phyloP scores from a whole-genome alignment of 495 filamentous ascomycete species.

The Terfezia claveryi region DNA sequence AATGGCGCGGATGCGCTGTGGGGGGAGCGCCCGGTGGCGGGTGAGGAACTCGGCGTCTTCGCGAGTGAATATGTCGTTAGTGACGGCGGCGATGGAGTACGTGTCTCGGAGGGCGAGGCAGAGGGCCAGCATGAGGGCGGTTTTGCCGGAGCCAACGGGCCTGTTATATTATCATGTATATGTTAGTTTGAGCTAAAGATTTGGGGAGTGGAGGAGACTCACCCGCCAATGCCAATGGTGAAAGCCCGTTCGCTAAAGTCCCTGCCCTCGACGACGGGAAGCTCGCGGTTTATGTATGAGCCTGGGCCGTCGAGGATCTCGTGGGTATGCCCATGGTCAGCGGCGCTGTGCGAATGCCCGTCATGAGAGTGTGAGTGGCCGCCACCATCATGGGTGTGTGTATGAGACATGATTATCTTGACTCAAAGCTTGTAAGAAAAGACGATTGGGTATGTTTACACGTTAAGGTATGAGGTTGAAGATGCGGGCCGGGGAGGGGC shows the following conservation, averaged over 20 bases:
- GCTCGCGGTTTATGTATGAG: constrained; percentile 72
- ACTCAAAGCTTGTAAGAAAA: too few species aligned
- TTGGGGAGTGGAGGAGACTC: constrained; percentile 19
- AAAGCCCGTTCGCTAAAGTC: constrained; percentile 83
- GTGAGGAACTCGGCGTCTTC: constrained; percentile 97
- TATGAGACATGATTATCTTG: constrained; percentile 5
- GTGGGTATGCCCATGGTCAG: constrained; percentile 75
- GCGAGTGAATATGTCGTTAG: constrained; percentile 97
- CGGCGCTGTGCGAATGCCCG: constrained; percentile 36
- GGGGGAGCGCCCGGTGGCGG: constrained; percentile 57
- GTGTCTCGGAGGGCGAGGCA: constrained; percentile 53
- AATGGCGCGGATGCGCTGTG: constrained; percentile 72
- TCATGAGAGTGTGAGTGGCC: constrained; percentile 36
- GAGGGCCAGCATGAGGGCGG: constrained; percentile 80
- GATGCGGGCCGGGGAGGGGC: too few species aligned
- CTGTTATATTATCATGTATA: constrained; percentile 24
- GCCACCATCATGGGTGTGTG: constrained; percentile 17
- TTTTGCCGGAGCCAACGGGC: constrained; percentile 93
- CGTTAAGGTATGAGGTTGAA: too few species aligned
- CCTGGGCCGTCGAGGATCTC: constrained; percentile 91
- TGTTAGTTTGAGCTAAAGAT: background rate
- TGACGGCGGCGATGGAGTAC: constrained; percentile 82
- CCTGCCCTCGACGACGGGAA: constrained; percentile 71
- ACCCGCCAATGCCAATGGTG: constrained; percentile 94
- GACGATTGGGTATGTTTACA: too few species aligned